A percentile compares a stretch with the other conserved stretches of the same genome.
phyloP scores from a whole-genome alignment of 2,329 filamentous ascomycete species.

The Pestalotiopsis sp. region DNA sequence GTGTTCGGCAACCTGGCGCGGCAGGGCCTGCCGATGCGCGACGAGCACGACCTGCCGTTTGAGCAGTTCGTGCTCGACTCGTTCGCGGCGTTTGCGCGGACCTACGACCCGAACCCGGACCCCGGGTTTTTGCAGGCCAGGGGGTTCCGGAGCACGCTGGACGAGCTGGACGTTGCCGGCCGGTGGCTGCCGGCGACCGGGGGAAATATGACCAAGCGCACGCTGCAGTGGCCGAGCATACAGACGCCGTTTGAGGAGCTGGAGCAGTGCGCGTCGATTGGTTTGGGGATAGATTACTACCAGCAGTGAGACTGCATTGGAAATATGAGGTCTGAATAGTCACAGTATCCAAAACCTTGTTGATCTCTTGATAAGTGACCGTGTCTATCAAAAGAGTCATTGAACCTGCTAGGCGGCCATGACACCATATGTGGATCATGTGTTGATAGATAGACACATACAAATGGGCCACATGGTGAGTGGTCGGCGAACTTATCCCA shows the following conservation, averaged over 20 bases:
- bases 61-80: constrained; percentile 46
- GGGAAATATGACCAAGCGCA: constrained; percentile 43
- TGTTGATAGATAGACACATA: too few species aligned
- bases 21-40: constrained; percentile 45
- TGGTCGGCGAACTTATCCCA: too few species aligned
- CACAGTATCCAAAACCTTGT: too few species aligned
- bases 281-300: constrained; percentile 47
- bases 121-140: constrained; percentile 45
- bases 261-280: constrained; percentile 51
- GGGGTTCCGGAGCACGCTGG: constrained; percentile 35
- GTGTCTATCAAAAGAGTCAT: too few species aligned
- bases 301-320: not conserved
- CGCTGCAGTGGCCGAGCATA: constrained; percentile 46
- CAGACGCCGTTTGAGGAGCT: constrained; percentile 48
- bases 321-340: too few species aligned
- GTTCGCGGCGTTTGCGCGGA: constrained; percentile 54
- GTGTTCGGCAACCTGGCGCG: constrained; percentile 54
- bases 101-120: constrained; percentile 53
- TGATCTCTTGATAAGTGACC: too few species aligned
- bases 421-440: too few species aligned
- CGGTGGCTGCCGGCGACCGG: constrained; percentile 39
- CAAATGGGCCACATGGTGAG: too few species aligned
- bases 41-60: constrained; percentile 43
- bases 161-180: constrained; percentile 28
- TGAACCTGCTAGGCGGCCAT: too few species aligned